phyloP scores from a whole-genome alignment of 768 basidiomycete genomes.

The Russula vinacea region DNA sequence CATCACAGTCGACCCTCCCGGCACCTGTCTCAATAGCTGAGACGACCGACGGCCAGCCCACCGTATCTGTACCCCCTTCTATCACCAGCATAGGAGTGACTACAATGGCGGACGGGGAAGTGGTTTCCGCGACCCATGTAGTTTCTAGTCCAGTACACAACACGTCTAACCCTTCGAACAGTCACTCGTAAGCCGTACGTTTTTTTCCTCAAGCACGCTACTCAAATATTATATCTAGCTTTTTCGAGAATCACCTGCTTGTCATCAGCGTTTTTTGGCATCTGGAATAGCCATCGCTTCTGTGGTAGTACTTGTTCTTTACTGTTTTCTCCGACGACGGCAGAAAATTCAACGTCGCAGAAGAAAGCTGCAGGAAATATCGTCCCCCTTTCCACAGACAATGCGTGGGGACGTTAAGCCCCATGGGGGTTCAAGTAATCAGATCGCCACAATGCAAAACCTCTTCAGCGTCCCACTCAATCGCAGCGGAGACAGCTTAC shows the following conservation, averaged over 20 bases:
- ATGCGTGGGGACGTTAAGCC: constrained; percentile 5
- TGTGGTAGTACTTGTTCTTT: constrained; percentile 45
- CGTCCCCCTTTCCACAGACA: constrained; percentile 31
- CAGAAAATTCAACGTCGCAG: constrained; percentile 30
- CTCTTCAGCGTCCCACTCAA: background rate
- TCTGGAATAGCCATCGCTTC: constrained; percentile 56
- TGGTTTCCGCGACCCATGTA: constrained; percentile 51
- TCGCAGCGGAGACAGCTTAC: constrained; percentile 8
- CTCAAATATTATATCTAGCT: constrained; percentile 38
- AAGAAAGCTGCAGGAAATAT: constrained; percentile 26
- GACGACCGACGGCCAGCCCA: constrained; percentile 42
- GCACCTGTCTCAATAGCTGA: constrained; percentile 44
- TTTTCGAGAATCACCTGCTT: constrained; percentile 64
- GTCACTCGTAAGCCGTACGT: constrained; percentile 22
- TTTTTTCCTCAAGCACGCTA: background rate
- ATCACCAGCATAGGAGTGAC: constrained; percentile 49
- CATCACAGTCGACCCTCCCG: constrained; percentile 45
- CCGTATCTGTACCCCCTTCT: constrained; percentile 45
- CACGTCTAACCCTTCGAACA: background rate
- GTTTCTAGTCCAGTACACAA: constrained; percentile 47
- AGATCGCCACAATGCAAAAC: background rate
- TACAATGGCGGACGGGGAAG: constrained; percentile 44
- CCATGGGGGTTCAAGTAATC: background rate
- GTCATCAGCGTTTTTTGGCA: constrained; percentile 73
- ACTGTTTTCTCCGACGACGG: constrained; percentile 44